Conservation (phyloP, 2,329 filamentous ascomycete genomes). For the Sporothrix brasiliensis region DNA sequence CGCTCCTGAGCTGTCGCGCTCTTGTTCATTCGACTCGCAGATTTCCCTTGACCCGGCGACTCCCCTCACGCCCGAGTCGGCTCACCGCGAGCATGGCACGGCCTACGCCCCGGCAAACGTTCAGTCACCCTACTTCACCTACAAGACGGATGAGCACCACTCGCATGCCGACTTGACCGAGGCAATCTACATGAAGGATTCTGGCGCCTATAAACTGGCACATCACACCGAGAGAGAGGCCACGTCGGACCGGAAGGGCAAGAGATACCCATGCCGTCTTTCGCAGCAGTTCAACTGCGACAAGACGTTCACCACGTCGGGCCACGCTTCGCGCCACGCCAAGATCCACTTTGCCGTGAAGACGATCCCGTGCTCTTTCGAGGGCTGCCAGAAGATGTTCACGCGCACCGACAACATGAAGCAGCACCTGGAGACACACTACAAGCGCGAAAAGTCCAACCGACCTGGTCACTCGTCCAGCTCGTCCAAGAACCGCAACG, state of each 20-base stretch:
- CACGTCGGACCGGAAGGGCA: constrained; percentile 45
- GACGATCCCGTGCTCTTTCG: constrained; percentile 67
- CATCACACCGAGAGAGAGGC: constrained; percentile 53
- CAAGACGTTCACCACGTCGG: constrained; percentile 82
- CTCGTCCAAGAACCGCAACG: constrained; percentile 38
- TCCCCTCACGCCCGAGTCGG: constrained; percentile 58
- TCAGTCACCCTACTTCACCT: constrained; percentile 41
- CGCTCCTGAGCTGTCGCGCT: constrained; percentile 62
- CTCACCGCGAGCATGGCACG: constrained; percentile 41
- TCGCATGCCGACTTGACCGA: constrained; percentile 18
- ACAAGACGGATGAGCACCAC: constrained; percentile 39
- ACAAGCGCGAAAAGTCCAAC: constrained; percentile 56
- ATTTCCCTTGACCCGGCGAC: constrained; percentile 58
- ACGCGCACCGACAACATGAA: constrained; percentile 87
- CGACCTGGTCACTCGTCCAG: constrained; percentile 38
- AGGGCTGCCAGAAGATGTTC: constrained; percentile 76
- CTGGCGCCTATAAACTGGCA: constrained; percentile 35
- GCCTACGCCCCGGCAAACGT: constrained; percentile 4
- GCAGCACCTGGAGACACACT: constrained; percentile 78
- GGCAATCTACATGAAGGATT: constrained; percentile 33
- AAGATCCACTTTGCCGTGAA: constrained; percentile 85
- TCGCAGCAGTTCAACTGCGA: constrained; percentile 71
- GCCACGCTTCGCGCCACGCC: constrained; percentile 80
- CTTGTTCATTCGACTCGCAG: constrained; percentile 64
- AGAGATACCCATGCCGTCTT: constrained; percentile 74